These are phyloP conservation scores for Globisporangium polare DNA, from an alignment of 352 stramenopile species.

Conservation along the genomic window DNA sequence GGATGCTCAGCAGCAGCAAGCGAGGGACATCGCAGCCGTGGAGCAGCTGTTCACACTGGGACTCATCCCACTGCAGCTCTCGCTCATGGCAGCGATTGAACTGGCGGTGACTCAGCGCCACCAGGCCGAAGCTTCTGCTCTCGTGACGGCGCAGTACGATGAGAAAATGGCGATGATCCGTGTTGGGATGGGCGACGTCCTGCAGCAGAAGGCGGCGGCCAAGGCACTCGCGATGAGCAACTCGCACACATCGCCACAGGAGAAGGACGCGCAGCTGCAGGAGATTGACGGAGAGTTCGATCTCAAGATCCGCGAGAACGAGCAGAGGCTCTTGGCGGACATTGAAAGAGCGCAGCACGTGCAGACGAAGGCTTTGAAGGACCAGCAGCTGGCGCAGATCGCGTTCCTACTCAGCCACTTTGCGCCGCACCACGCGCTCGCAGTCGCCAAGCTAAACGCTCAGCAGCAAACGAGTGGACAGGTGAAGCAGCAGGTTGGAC, in stretches of 20 bases:
- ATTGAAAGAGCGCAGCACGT: conserved; percentile 25
- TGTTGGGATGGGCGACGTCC: conserved; percentile 31
- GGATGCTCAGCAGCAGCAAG: conserved; percentile 36
- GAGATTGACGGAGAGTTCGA: conserved; percentile 43
- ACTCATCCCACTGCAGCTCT: conserved; percentile 45
- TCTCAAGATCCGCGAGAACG: conserved; percentile 28
- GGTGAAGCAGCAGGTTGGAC: conserved; percentile 7
- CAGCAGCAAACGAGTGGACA: not conserved
- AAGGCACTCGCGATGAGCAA: conserved; percentile 32
- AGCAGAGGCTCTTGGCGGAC: conserved; percentile 23
- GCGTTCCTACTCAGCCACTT: conserved; percentile 44
- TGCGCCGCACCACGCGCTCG: conserved; percentile 20
- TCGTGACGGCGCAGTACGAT: conserved; percentile 29
- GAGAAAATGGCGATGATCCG: conserved; percentile 22
- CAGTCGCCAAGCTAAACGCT: conserved; percentile 7
- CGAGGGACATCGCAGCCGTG: conserved; percentile 42
- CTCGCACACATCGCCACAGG: conserved; percentile 5
- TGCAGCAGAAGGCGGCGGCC: conserved; percentile 43
- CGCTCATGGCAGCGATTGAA: conserved; percentile 51
- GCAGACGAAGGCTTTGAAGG: conserved; percentile 31
- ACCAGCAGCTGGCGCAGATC: conserved; percentile 43
- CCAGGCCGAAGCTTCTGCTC: conserved; percentile 36
- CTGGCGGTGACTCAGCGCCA: conserved; percentile 52
- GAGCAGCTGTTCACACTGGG: conserved; percentile 51
- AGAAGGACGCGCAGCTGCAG: conserved; percentile 19